Percentiles rank a stretch among this genome's conserved stretches.
phyloP scores from a whole-genome alignment of 768 basidiomycete genomes.

The Sistotremastrum suecicum region DNA sequence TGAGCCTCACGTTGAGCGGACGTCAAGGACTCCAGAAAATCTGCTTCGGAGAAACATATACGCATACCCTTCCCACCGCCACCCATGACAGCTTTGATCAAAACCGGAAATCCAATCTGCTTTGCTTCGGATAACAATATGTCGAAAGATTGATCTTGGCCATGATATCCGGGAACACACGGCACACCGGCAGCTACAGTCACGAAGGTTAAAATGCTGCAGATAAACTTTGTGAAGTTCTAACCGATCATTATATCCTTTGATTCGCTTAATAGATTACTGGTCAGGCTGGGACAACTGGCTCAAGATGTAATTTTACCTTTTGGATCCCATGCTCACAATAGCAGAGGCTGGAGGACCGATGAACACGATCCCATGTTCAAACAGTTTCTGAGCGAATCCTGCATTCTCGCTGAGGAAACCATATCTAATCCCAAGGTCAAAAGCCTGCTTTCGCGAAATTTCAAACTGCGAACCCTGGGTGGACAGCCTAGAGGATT shows the following conservation, averaged over 20 bases:
- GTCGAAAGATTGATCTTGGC: slow-evolving; percentile 60
- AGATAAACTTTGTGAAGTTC: slow-evolving; percentile 5
- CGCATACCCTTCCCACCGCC: slow-evolving; percentile 97
- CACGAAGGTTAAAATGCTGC: slow-evolving; percentile 4
- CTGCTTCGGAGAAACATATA: slow-evolving; percentile 47
- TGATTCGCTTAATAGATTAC: slow-evolving; percentile 46
- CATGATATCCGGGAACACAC: slow-evolving; percentile 91
- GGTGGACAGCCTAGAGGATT: slow-evolving; percentile 65
- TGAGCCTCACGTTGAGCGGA: slow-evolving; percentile 83
- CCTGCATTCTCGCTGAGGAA: slow-evolving; percentile 86
- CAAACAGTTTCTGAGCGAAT: slow-evolving; percentile 62
- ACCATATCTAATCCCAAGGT: slow-evolving; percentile 41
- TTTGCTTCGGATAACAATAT: slow-evolving; percentile 55
- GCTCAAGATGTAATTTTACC: slow-evolving; percentile 26
- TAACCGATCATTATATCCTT: slow-evolving; percentile 87
- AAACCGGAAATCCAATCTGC: slow-evolving; percentile 75
- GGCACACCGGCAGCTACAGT: slow-evolving; percentile 70
- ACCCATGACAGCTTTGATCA: slow-evolving; percentile 95
- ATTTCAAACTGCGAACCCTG: slow-evolving; percentile 39
- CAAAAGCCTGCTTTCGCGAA: not conserved
- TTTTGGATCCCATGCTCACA: slow-evolving; percentile 90
- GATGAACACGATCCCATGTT: slow-evolving; percentile 77
- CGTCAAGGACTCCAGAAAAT: slow-evolving; percentile 66
- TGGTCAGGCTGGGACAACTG: not conserved
- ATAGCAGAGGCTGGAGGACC: slow-evolving; percentile 85